Percentiles rank a stretch among this genome's conserved stretches.
These are phyloP conservation scores for Fragaria nilgerrensis DNA, from an alignment of 306 rosid genomes.

Conservation along the genomic window DNA sequence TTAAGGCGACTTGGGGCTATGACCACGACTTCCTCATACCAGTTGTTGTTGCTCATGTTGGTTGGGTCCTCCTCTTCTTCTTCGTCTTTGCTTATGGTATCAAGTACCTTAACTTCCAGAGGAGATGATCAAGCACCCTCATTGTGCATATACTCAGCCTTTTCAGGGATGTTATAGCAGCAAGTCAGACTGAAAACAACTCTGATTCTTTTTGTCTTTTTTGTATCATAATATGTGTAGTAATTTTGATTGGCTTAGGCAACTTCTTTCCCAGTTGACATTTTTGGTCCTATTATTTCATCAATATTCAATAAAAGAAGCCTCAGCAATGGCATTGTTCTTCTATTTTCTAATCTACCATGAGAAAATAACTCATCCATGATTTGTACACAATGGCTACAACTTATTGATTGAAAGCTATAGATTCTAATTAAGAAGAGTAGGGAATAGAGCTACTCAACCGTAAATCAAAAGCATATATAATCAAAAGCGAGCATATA, in stretches of 20 bases:
- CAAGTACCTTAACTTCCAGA: constrained; percentile 37
- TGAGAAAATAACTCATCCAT: not conserved
- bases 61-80: constrained; percentile 37
- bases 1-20: constrained; percentile 27
- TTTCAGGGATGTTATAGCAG: not conserved
- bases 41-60: constrained; percentile 31
- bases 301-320: not conserved
- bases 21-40: constrained; percentile 32
- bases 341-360: not conserved
- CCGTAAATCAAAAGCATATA: no score
- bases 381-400: not conserved
- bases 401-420: no score
- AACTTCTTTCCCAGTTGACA: not conserved
- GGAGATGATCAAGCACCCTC: constrained; percentile 15
- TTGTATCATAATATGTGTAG: not conserved
- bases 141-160: not conserved
- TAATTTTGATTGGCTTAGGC: not conserved
- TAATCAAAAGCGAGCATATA: no score
- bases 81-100: constrained; percentile 36
- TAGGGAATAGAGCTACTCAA: no score
- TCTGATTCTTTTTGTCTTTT: not conserved
- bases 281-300: not conserved
- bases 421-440: no score
- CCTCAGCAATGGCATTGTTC: not conserved
- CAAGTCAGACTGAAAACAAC: not conserved